Evolutionary conservation across 768 basidiomycete species (phyloP), one percentile per base, ranked within the genome.

Genomic region (Amanita jacksonii): DNA sequence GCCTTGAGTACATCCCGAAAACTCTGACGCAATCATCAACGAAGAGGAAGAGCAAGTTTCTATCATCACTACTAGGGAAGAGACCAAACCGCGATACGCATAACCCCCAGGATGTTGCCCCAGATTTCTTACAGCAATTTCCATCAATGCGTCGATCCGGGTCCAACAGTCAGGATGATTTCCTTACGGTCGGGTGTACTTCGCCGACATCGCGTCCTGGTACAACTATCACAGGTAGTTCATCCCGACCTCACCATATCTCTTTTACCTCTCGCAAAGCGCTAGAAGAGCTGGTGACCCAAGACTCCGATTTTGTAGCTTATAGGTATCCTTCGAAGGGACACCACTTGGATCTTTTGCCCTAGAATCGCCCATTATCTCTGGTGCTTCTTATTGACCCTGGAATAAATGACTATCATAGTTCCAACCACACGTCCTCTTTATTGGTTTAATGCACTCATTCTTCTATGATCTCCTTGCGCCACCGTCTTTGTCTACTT

Each of bases 271-370:
- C 81, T 13, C 73, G 80, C 45, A 87, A 79, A 65, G 77, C 77
- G 37, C 68, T 87, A 43, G 84, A 85, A 52, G 77, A 81, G 52
- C 69, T 86, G 16, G 85, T 91, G n/a, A 72, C 81, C n/a, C 88
- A 85, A 61, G 86, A 88, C 57, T 62, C 75, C 3, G 84, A 89
- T 13, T 90, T 91, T 55, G 79, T 90, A 48, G 85, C 87, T 3
- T 89, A 90, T 58, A 77, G 87, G 31, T 91, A 91, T 60, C 88
- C 88, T 5, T 88, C 86, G 10, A 75, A 70, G 50, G 80, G 84
- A 52, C 80, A 85, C 52, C 76, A 72, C 30, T 54, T 83, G 50
- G 79, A 80, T 56, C 66, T 85, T 32, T 54, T 83, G 45, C 75
- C 32, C n/a, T 43, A 43, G 42, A 19, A 22, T 34, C n/a, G n/a